Conservation (phyloP, 768 basidiomycete species). For the Tylopilus subfusipes region DNA sequence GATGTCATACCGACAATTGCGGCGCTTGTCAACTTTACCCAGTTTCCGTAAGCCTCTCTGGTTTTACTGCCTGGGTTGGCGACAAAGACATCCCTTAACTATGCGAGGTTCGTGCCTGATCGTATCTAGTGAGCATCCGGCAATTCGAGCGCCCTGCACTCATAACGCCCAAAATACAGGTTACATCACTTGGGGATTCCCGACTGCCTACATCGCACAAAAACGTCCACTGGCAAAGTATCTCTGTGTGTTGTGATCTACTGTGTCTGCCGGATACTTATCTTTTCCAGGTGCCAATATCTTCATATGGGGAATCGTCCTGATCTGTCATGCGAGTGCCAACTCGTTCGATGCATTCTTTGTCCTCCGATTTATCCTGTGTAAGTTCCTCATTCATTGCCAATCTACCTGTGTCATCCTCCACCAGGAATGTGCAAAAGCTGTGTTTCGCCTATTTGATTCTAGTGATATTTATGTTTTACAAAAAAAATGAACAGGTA, state of each 20-base stretch:
- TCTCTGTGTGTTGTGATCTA: constrained; percentile 20
- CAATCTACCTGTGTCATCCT: neutral
- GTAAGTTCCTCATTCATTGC: neutral
- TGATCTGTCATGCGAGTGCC: constrained; percentile 18
- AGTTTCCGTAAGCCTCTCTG: too few relatives aligned
- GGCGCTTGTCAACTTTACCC: too few relatives aligned
- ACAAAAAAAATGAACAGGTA: constrained; percentile 38
- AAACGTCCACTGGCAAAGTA: constrained; percentile 40
- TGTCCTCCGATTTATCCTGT: neutral
- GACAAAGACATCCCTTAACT: neutral
- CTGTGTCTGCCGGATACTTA: neutral
- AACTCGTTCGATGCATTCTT: neutral
- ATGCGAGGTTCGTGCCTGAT: neutral
- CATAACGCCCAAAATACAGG: constrained; percentile 13
- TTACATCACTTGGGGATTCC: constrained; percentile 37
- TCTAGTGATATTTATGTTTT: neutral
- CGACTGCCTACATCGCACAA: constrained; percentile 39
- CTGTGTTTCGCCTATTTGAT: neutral
- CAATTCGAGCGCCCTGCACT: neutral
- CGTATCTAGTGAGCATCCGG: neutral
- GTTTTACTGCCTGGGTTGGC: neutral
- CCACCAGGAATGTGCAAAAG: neutral
- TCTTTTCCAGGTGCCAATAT: constrained; percentile 32
- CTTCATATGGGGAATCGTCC: constrained; percentile 36
- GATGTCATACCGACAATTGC: too few relatives aligned